These are phyloP conservation scores for Fusarium phyllophilum DNA, from an alignment of 2,329 filamentous ascomycete genomes.

Conservation along the genomic window DNA sequence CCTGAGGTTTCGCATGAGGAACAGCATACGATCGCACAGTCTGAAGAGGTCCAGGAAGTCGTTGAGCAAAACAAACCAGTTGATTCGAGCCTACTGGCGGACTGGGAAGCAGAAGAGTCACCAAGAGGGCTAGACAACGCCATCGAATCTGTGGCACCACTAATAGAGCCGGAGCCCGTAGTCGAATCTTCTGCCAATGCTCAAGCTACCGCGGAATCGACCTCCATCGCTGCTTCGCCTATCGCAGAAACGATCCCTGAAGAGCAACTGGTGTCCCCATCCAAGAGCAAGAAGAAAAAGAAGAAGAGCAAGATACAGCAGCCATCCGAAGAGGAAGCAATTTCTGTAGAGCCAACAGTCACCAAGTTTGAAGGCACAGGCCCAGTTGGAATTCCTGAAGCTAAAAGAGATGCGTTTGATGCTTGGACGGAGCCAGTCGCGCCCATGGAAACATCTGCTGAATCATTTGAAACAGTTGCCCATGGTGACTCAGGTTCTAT, in stretches of 20 bases:
- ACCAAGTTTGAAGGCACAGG: not conserved
- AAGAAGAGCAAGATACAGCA: slow-evolving; percentile 38
- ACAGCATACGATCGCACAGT: not conserved
- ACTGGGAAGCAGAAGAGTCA: not conserved
- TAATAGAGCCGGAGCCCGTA: slow-evolving; percentile 8
- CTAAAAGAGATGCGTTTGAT: slow-evolving; percentile 29
- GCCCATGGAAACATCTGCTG: not conserved
- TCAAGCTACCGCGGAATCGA: slow-evolving; percentile 8
- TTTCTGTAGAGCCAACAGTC: not conserved
- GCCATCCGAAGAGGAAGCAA: slow-evolving; percentile 9
- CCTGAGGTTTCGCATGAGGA: not conserved
- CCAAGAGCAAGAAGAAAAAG: slow-evolving; percentile 43
- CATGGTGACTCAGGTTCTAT: not conserved
- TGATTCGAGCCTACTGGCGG: not conserved
- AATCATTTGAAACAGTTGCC: not conserved
- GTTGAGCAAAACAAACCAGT: not conserved
- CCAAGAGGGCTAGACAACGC: not conserved
- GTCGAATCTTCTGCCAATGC: not conserved
- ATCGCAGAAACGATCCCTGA: not conserved
- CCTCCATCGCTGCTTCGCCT: slow-evolving; percentile 15
- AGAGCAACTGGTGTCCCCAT: slow-evolving; percentile 10
- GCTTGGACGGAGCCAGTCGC: slow-evolving; percentile 24
- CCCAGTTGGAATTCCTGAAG: not conserved
- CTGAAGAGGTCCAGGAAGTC: slow-evolving; percentile 1
- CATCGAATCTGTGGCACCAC: slow-evolving; percentile 3